phyloP scores from a whole-genome alignment of 164 flowering plant species.

The Brasenia schreberi region DNA sequence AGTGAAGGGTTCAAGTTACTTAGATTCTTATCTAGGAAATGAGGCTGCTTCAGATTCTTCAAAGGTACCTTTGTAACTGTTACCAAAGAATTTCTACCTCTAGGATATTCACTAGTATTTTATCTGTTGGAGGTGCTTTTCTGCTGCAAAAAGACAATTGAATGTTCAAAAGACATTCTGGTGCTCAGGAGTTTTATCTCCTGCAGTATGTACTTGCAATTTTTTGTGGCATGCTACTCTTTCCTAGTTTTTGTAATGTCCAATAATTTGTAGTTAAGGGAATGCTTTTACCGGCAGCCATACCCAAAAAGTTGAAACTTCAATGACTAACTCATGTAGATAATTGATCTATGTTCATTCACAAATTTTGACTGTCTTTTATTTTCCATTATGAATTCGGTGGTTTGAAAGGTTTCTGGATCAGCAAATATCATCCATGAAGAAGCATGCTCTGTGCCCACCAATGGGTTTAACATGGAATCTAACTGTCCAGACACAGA shows the following conservation, averaged over 20 bases:
- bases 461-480: not conserved
- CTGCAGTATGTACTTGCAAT: too few relatives aligned
- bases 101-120: too few relatives aligned
- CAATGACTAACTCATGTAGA: not conserved
- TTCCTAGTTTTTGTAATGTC: too few relatives aligned
- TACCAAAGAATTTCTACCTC: too few relatives aligned
- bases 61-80: not conserved
- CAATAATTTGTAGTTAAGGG: too few relatives aligned
- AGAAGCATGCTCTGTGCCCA: not conserved
- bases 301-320: too few relatives aligned
- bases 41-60: not conserved
- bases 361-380: not conserved
- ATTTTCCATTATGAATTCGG: not conserved
- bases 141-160: too few relatives aligned
- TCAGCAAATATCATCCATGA: not conserved
- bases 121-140: too few relatives aligned
- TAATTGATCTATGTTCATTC: not conserved
- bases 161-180: too few relatives aligned
- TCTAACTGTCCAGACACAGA: not conserved
- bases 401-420: not conserved
- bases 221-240: too few relatives aligned
- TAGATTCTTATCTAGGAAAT: not conserved
- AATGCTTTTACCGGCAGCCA: too few relatives aligned
- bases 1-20: not conserved
- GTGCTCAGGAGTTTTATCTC: too few relatives aligned